Evolutionary conservation across 371 early-diverging fungal species (phyloP).

Genomic region (Mucor lusitanicus): DNA sequence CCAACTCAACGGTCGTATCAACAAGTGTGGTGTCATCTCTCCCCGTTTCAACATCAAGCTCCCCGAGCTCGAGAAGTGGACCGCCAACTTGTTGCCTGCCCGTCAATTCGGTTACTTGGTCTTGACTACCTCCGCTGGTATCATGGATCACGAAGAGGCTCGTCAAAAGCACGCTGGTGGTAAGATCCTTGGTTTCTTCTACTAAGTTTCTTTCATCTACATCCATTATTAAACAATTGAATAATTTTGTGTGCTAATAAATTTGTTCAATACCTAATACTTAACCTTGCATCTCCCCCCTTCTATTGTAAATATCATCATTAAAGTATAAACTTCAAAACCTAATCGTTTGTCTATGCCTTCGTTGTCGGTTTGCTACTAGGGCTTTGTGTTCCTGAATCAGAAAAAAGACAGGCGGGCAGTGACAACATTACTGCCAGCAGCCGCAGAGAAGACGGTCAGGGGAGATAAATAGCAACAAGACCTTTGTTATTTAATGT

Average conservation of each 20-base stretch:
- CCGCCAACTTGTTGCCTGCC: constrained; percentile 97
- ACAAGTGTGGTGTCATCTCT: constrained; percentile 99
- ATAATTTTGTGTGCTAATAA: not conserved
- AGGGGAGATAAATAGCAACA: too few relatives aligned
- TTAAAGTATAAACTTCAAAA: not conserved
- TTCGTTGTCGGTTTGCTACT: too few relatives aligned
- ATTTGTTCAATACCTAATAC: not conserved
- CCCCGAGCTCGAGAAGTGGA: constrained; percentile 96
- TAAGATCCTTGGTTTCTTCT: constrained; percentile 95
- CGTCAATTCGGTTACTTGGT: constrained; percentile 99
- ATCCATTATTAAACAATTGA: not conserved
- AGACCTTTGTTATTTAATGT: too few relatives aligned
- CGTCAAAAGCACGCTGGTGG: constrained; percentile 99
- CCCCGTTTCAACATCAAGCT: constrained; percentile 99
- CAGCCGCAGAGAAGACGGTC: too few relatives aligned
- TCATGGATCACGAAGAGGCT: constrained; percentile 99
- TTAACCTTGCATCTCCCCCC: not conserved
- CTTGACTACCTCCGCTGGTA: constrained; percentile 98
- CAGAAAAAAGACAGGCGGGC: too few relatives aligned
- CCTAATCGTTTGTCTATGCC: too few relatives aligned
- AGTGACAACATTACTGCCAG: too few relatives aligned
- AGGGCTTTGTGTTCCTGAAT: too few relatives aligned
- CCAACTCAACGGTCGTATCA: constrained; percentile 98
- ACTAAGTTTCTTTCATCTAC: constrained; percentile 33
- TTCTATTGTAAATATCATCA: not conserved